Conservation (phyloP, 345 rosid genomes). For the Cardamine occulta region DNA sequence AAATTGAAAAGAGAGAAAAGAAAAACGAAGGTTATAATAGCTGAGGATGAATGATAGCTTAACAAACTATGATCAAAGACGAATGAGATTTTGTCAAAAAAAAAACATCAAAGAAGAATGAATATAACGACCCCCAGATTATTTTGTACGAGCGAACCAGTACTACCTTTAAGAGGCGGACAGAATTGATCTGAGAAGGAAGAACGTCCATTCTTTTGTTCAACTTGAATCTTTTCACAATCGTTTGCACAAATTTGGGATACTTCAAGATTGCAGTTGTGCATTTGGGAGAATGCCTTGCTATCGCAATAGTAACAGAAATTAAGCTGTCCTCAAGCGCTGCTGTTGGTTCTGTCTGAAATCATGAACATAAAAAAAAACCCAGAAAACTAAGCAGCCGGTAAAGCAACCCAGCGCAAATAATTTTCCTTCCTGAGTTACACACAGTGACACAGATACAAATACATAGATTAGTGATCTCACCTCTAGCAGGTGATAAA, state of each 20-base stretch:
- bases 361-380: slow-evolving; percentile 31
- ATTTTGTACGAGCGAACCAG: neutral
- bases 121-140: slow-evolving; percentile 4
- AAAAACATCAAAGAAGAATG: neutral
- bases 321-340: slow-evolving; percentile 66
- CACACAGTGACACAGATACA: neutral
- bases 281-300: slow-evolving; percentile 89
- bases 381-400: slow-evolving; percentile 21
- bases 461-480: slow-evolving; percentile 32
- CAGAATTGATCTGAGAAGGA: slow-evolving; percentile 65
- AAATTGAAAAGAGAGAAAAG: slow-evolving; percentile 24
- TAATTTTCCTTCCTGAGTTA: slow-evolving; percentile 13
- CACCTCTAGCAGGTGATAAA: slow-evolving; percentile 79
- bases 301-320: slow-evolving; percentile 69
- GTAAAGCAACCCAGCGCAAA: slow-evolving; percentile 24
- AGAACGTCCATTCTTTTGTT: slow-evolving; percentile 49
- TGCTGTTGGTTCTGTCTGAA: slow-evolving; percentile 61
- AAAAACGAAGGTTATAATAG: slow-evolving; percentile 17
- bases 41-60: slow-evolving; percentile 23
- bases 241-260: slow-evolving; percentile 64
- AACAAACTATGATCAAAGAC: slow-evolving; percentile 8
- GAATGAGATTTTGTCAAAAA: neutral
- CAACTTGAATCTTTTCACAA: slow-evolving; percentile 64
- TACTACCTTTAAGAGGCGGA: slow-evolving; percentile 73
- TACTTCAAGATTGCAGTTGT: slow-evolving; percentile 73